Evolutionary conservation across 2,329 filamentous ascomycete genomes (phyloP).

Genomic region (Penicillium occitanis): DNA sequence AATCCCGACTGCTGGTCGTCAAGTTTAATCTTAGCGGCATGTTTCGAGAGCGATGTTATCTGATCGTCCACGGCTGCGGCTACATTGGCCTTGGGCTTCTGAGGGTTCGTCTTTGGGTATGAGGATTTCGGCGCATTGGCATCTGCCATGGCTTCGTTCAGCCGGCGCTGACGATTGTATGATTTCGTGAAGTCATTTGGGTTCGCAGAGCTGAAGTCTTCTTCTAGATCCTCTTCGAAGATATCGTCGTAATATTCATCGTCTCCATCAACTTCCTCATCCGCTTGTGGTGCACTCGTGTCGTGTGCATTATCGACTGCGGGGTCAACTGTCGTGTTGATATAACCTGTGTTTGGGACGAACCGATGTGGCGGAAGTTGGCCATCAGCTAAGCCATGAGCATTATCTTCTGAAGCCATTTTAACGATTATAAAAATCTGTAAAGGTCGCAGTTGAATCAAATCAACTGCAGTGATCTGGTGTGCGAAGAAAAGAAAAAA

Average conservation of each 20-base stretch:
- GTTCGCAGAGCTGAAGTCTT: slow-evolving; percentile 57
- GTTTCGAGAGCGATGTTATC: slow-evolving; percentile 76
- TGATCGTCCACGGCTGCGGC: slow-evolving; percentile 81
- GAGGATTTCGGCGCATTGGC: slow-evolving; percentile 54
- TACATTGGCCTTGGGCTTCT: slow-evolving; percentile 78
- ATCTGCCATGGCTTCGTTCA: slow-evolving; percentile 56
- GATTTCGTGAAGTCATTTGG: slow-evolving; percentile 74
- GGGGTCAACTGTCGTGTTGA: slow-evolving; percentile 13
- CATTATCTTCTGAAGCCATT: slow-evolving; percentile 16
- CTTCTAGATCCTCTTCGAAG: slow-evolving; percentile 36
- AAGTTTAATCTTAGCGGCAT: slow-evolving; percentile 81
- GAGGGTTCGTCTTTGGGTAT: slow-evolving; percentile 71
- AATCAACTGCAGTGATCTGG: background rate
- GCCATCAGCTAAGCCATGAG: slow-evolving; percentile 43
- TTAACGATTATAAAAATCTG: background rate
- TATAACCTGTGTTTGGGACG: slow-evolving; percentile 40
- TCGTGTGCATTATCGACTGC: slow-evolving; percentile 22
- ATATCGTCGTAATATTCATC: slow-evolving; percentile 65
- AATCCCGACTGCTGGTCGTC: slow-evolving; percentile 61
- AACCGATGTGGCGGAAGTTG: slow-evolving; percentile 50
- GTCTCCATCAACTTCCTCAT: slow-evolving; percentile 50
- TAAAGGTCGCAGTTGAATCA: background rate
- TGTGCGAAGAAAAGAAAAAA: slow-evolving; percentile 5
- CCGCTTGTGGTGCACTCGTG: slow-evolving; percentile 40
- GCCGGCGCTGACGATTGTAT: slow-evolving; percentile 78